Base-by-base conservation (phyloP, 2,329 filamentous ascomycete species). In the Aspergillus floridensis region DNA sequence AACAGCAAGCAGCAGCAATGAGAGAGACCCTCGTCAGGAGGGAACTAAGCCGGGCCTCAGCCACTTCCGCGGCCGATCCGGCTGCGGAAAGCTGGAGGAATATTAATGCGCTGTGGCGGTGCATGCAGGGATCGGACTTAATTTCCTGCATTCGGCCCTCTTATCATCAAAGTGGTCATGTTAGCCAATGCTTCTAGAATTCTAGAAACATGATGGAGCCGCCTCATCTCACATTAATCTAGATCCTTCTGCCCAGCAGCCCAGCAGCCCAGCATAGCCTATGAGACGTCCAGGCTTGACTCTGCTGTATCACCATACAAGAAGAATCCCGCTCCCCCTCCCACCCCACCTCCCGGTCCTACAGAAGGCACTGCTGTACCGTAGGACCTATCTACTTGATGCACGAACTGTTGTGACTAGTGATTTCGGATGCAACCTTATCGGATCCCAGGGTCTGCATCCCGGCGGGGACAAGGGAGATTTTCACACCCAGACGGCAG, bases 61-160 rank as follows among this genome's bases (percentile, higher is more conserved):
- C 66, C 66, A 70, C 68, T 68, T 70, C 68, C 70, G 68, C 66
- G 58, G 70, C 64, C 63, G 69, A 73, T 71, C 65, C 68, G 66
- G 56, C 56, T 7, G 16, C 16, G 59, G 53, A 63, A 56, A 59
- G 60, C 59, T 61, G 63, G 72, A 69, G 57, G 44, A 72, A 72
- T 51, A 32, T 69, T 73, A 63, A 66, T 69, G 64, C 72, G 71
- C 1, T 63, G 70, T 70, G 71, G 71, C 71, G 66, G 65, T 70
- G 68, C 65, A 57, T 35, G 14, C 21, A 49, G n/a, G 32, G 32
- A 16, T 35, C n/a, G n/a, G n/a, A n/a, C n/a, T n/a, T n/a, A n/a
- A n/a, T n/a, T n/a, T n/a, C n/a, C n/a, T n/a, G n/a, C n/a, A n/a
- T n/a, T n/a, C n/a, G n/a, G n/a, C n/a, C n/a, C n/a, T n/a, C 38